Conservation (phyloP, 495 filamentous ascomycete genomes). For the Penicillium mononematosum region DNA sequence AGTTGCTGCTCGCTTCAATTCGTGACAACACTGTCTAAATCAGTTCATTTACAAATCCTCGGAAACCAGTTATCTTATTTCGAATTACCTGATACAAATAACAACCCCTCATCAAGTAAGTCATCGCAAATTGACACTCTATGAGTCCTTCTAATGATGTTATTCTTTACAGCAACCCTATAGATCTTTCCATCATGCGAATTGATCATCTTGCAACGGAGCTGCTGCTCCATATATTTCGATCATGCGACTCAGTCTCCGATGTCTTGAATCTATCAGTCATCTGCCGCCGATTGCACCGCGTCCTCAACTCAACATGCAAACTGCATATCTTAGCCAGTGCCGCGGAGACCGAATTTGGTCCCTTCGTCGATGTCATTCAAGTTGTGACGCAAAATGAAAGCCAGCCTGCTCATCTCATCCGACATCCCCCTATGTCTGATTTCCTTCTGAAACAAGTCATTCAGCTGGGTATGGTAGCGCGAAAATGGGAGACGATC, state of each 20-base stretch:
- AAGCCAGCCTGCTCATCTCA: conserved; percentile 54
- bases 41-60: not conserved
- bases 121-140: conserved; percentile 6
- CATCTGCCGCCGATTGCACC: conserved; percentile 54
- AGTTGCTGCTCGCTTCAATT: conserved; percentile 31
- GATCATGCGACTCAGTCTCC: conserved; percentile 49
- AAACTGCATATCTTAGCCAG: conserved; percentile 53
- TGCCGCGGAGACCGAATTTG: conserved; percentile 57
- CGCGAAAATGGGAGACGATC: conserved; percentile 62
- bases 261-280: conserved; percentile 55
- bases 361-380: conserved; percentile 58
- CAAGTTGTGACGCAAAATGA: conserved; percentile 59
- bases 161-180: conserved; percentile 15
- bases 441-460: conserved; percentile 57
- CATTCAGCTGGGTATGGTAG: conserved; percentile 54
- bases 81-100: not conserved
- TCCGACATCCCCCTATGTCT: conserved; percentile 48
- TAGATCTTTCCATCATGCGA: conserved; percentile 37
- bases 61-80: not conserved
- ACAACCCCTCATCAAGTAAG: conserved; percentile 7
- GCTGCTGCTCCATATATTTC: conserved; percentile 60
- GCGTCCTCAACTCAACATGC: conserved; percentile 50
- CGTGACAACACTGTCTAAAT: conserved; percentile 33
- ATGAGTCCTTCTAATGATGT: not conserved
- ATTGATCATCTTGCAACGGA: conserved; percentile 58